Percentiles rank a stretch among this genome's conserved stretches.
Conservation (phyloP, 805 yeast genomes). For the Brettanomyces bruxellensis region DNA sequence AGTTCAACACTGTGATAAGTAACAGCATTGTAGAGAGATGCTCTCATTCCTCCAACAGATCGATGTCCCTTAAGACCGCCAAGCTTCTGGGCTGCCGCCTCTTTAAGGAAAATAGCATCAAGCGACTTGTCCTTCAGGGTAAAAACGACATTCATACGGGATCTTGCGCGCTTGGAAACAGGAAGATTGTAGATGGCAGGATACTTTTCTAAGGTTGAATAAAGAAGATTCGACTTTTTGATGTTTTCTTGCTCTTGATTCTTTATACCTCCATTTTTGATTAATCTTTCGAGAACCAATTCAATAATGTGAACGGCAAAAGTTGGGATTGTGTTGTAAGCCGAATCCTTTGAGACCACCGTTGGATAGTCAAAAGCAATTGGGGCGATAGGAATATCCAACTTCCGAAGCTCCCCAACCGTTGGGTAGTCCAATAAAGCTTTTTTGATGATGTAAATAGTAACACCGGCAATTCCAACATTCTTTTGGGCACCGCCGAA, state of each 20-base stretch:
- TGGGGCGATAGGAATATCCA: slow-evolving; percentile 74
- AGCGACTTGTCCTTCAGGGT: slow-evolving; percentile 49
- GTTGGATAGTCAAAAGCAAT: slow-evolving; percentile 83
- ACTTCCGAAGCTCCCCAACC: slow-evolving; percentile 47
- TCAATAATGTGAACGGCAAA: slow-evolving; percentile 83
- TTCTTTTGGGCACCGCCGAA: slow-evolving; percentile 99
- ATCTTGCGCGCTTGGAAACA: slow-evolving; percentile 57
- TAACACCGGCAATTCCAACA: slow-evolving; percentile 93
- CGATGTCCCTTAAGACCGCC: slow-evolving; percentile 91
- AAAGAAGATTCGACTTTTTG: slow-evolving; percentile 55
- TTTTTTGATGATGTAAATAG: slow-evolving; percentile 85
- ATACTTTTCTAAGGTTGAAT: slow-evolving; percentile 54
- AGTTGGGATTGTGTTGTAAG: slow-evolving; percentile 93
- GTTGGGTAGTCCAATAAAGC: slow-evolving; percentile 58
- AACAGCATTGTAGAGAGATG: slow-evolving; percentile 87
- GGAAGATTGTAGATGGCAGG: slow-evolving; percentile 60
- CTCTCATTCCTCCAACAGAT: slow-evolving; percentile 95
- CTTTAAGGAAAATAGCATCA: slow-evolving; percentile 62
- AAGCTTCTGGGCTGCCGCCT: slow-evolving; percentile 51
- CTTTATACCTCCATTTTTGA: slow-evolving; percentile 63
- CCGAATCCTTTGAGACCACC: slow-evolving; percentile 80
- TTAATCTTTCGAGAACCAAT: slow-evolving; percentile 58
- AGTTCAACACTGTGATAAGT: slow-evolving; percentile 47
- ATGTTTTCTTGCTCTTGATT: slow-evolving; percentile 49
- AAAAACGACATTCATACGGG: slow-evolving; percentile 91